phyloP scores from a whole-genome alignment of 192 early-diverging fungal species.

The Coemansia sp. region DNA sequence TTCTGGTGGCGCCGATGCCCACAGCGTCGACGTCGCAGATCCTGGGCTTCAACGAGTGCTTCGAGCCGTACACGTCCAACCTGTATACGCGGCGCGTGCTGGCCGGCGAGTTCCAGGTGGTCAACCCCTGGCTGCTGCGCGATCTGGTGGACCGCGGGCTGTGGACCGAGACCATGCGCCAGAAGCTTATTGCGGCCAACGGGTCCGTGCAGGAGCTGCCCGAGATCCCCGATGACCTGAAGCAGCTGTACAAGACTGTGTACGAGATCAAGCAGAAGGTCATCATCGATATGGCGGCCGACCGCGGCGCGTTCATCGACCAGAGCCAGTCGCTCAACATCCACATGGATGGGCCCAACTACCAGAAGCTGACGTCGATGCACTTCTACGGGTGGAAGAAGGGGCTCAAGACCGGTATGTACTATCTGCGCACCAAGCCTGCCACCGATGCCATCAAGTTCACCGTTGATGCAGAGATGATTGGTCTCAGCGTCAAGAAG shows the following conservation, averaged over 20 bases:
- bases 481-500: constrained; percentile 39
- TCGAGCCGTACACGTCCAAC: constrained; percentile 90
- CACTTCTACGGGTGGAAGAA: constrained; percentile 98
- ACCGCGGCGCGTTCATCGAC: constrained; percentile 96
- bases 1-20: constrained; percentile 96
- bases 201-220: constrained; percentile 82
- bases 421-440: constrained; percentile 95
- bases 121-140: constrained; percentile 94
- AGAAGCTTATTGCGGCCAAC: constrained; percentile 88
- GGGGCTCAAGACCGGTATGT: constrained; percentile 99
- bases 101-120: constrained; percentile 97
- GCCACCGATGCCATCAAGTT: constrained; percentile 98
- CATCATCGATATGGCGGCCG: constrained; percentile 95
- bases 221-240: constrained; percentile 81
- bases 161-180: constrained; percentile 94
- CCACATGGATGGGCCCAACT: constrained; percentile 91
- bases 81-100: constrained; percentile 96
- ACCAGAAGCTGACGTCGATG: constrained; percentile 93
- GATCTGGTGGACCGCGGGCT: constrained; percentile 90
- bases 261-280: constrained; percentile 93
- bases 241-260: constrained; percentile 95
- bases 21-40: constrained; percentile 98
- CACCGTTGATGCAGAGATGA: constrained; percentile 84
- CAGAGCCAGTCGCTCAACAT: constrained; percentile 96
- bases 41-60: constrained; percentile 97